phyloP scores from a whole-genome alignment of 2,329 filamentous ascomycete genomes.

The Aureobasidium sp. region DNA sequence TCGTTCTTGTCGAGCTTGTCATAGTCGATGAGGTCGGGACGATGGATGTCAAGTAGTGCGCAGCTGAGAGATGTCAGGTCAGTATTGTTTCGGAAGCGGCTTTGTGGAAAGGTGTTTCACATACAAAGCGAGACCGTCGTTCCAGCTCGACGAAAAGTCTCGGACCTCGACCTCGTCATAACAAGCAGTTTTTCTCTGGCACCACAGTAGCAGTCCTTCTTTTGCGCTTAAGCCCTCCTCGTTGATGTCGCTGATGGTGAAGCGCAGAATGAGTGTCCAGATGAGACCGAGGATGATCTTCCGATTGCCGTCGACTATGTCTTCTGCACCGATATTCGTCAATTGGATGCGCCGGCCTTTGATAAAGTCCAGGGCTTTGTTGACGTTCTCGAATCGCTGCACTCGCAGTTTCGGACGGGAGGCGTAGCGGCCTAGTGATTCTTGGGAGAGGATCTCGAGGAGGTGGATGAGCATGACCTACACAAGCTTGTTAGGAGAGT shows the following conservation, averaged over 20 bases:
- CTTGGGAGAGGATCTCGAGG: constrained; percentile 88
- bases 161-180: constrained; percentile 95
- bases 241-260: constrained; percentile 98
- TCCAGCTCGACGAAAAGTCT: constrained; percentile 95
- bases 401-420: constrained; percentile 93
- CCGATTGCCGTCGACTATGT: constrained; percentile 94
- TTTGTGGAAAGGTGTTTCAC: constrained; percentile 19
- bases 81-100: not conserved
- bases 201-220: constrained; percentile 91
- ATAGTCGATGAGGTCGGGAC: constrained; percentile 94
- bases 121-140: constrained; percentile 84
- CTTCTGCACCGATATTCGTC: constrained; percentile 97
- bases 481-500: not conserved
- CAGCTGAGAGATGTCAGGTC: constrained; percentile 43
- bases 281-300: constrained; percentile 97
- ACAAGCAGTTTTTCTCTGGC: constrained; percentile 95
- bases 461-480: constrained; percentile 93
- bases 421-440: constrained; percentile 93
- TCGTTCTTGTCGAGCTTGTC: constrained; percentile 90
- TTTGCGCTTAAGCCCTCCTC: constrained; percentile 97
- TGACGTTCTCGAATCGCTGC: constrained; percentile 96
- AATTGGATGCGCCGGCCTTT: constrained; percentile 86
- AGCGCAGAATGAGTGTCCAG: constrained; percentile 95
- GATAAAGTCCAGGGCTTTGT: constrained; percentile 89
- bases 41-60: constrained; percentile 90